Evolutionary conservation across 768 basidiomycete species (phyloP).

Genomic region (Lyophyllum semitale): DNA sequence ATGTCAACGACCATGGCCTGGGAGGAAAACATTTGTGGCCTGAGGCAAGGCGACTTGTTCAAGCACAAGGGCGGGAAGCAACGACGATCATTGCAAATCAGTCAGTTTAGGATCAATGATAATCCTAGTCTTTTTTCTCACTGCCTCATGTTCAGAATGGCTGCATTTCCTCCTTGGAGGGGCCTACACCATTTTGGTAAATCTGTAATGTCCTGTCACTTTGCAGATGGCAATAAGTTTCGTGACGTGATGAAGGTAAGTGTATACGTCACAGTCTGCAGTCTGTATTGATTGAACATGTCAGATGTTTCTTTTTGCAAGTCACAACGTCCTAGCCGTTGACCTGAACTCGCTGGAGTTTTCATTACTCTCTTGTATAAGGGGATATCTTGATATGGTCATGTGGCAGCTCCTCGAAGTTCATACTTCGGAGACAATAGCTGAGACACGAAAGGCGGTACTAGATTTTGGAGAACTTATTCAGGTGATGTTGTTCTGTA

Average conservation of each 20-base stretch:
- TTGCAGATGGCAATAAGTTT: constrained; percentile 32
- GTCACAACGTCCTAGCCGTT: constrained; percentile 17
- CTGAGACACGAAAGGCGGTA: constrained; percentile 20
- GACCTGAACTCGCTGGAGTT: constrained; percentile 22
- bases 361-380: constrained; percentile 25
- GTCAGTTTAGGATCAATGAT: constrained; percentile 21
- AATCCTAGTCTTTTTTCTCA: not conserved
- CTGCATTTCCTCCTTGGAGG: constrained; percentile 30
- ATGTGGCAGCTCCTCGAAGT: constrained; percentile 29
- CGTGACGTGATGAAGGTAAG: constrained; percentile 18
- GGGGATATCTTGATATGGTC: constrained; percentile 28
- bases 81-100: constrained; percentile 21
- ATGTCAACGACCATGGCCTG: constrained; percentile 33
- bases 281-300: too few relatives aligned
- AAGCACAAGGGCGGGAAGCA: not conserved
- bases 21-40: constrained; percentile 32
- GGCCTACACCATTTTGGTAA: constrained; percentile 30
- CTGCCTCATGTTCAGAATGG: constrained; percentile 14
- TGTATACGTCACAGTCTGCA: too few relatives aligned
- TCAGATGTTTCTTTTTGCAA: constrained; percentile 20
- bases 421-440: constrained; percentile 32
- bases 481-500: too few relatives aligned
- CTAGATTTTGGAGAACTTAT: constrained; percentile 18
- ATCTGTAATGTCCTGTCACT: constrained; percentile 19
- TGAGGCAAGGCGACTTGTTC: constrained; percentile 23